A percentile compares a stretch with the other conserved stretches of the same genome.
These are phyloP conservation scores for Nannochloropsis oceanica DNA, from an alignment of 108 stramenopile genomes.

Conservation along the genomic window DNA sequence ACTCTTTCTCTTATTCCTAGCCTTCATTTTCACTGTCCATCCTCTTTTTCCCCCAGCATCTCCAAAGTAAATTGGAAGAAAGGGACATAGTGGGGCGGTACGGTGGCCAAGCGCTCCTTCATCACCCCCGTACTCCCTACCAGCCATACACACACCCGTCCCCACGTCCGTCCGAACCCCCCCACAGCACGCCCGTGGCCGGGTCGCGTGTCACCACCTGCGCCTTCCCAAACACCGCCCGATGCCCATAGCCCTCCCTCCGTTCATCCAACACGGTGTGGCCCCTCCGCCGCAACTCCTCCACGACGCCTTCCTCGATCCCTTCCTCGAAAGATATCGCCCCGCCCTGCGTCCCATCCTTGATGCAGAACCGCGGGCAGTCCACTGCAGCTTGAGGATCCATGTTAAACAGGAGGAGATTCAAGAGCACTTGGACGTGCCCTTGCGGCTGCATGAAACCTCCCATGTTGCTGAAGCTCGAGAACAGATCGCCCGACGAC, in stretches of 20 bases:
- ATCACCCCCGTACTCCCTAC: constrained; percentile 5
- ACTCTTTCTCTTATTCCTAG: no score
- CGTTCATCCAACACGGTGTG: constrained; percentile 42
- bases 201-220: constrained; percentile 58
- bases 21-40: no score
- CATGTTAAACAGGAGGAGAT: constrained; percentile 51
- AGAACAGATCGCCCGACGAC: constrained; percentile 62
- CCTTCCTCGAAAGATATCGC: constrained; percentile 55
- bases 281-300: constrained; percentile 48
- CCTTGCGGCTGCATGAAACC: constrained; percentile 96
- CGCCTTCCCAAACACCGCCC: constrained; percentile 69
- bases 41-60: no score
- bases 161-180: constrained; percentile 77
- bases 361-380: constrained; percentile 78
- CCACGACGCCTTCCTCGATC: constrained; percentile 37
- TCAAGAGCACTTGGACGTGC: constrained; percentile 72
- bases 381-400: constrained; percentile 66
- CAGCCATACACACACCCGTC: constrained; percentile 88
- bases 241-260: constrained; percentile 29
- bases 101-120: no score
- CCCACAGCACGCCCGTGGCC: constrained; percentile 59
- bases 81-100: no score
- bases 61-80: no score
- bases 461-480: constrained; percentile 82
- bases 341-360: constrained; percentile 57